phyloP scores from a whole-genome alignment of 768 basidiomycete genomes.

The Strobilomyces echinocephalus region DNA sequence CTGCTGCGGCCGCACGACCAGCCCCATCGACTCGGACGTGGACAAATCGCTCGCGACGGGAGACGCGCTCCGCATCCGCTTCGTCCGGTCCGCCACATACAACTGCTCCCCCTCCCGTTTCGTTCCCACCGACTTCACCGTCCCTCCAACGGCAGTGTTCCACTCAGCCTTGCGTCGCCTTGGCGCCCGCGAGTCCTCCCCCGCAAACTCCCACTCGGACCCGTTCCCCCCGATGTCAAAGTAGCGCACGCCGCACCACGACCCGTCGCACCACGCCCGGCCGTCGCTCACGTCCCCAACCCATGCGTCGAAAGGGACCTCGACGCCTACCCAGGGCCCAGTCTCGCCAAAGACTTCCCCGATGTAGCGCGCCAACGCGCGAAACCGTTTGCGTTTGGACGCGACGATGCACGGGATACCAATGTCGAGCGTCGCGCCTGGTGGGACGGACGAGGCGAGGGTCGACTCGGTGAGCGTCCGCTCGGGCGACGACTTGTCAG shows the following conservation, averaged over 20 bases:
- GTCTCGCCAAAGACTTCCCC: constrained; percentile 77
- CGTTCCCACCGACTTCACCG: constrained; percentile 33
- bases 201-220: constrained; percentile 60
- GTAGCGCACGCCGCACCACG: constrained; percentile 76
- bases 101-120: constrained; percentile 60
- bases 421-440: constrained; percentile 73
- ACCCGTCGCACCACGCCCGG: constrained; percentile 85
- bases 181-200: constrained; percentile 35
- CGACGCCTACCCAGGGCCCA: constrained; percentile 89
- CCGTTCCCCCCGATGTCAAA: constrained; percentile 64
- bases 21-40: constrained; percentile 59
- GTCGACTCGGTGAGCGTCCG: constrained; percentile 23
- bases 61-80: constrained; percentile 64
- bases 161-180: constrained; percentile 23
- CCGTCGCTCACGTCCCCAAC: constrained; percentile 33
- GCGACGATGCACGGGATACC: constrained; percentile 90
- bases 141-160: constrained; percentile 21
- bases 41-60: constrained; percentile 54
- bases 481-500: constrained; percentile 16
- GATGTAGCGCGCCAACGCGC: constrained; percentile 83
- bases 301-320: constrained; percentile 67
- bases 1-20: constrained; percentile 83
- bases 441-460: constrained; percentile 19
- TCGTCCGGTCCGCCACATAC: constrained; percentile 37
- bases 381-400: constrained; percentile 76